Conservation (phyloP, 2,329 filamentous ascomycete species). For the Hymenoscyphus linearis region DNA sequence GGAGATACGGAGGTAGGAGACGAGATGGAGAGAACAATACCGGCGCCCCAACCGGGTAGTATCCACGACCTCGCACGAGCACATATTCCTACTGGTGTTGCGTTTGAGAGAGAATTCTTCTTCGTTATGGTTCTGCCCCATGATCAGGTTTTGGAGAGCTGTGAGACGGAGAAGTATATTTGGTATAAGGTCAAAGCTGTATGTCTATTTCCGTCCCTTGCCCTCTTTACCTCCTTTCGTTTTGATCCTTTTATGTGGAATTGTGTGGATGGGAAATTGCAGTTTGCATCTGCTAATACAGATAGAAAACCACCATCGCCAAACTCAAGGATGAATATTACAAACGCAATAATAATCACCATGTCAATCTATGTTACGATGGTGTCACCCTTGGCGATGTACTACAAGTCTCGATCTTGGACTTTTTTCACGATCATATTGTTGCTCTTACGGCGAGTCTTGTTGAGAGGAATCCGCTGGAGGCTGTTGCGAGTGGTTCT, state of each 20-base stretch:
- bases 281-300: neutral
- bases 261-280: neutral
- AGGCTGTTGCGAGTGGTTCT: neutral
- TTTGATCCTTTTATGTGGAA: no score
- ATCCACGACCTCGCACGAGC: neutral
- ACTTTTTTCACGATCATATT: constrained; percentile 12
- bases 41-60: neutral
- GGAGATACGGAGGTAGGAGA: neutral
- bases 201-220: neutral
- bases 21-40: neutral
- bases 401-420: constrained; percentile 10
- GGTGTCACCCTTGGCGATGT: constrained; percentile 3
- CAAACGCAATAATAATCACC: constrained; percentile 6
- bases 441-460: constrained; percentile 13
- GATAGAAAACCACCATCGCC: constrained; percentile 8
- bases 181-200: constrained; percentile 14
- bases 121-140: constrained; percentile 4
- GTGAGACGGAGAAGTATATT: neutral
- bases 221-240: neutral
- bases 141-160: neutral
- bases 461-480: neutral
- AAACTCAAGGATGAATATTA: constrained; percentile 11
- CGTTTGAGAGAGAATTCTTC: neutral
- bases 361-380: constrained; percentile 5
- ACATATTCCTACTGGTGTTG: neutral